Evolutionary conservation across 202 grass and related monocot genomes (phyloP), one percentile per base, ranked within the genome.

Genomic region (Setaria viridis): DNA sequence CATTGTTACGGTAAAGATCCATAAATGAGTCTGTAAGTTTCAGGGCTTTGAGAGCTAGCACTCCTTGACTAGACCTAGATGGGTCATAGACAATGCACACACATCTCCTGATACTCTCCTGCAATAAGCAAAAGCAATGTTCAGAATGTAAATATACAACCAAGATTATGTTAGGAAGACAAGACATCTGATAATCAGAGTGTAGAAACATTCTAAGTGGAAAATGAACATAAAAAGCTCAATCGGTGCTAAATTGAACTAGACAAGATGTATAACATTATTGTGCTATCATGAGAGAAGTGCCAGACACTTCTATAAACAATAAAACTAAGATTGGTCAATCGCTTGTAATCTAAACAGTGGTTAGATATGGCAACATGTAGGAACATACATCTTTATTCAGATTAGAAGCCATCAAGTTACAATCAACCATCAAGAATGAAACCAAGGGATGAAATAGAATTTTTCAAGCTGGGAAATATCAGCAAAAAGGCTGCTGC

Each of bases 11-110:
- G 83, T 99, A 90, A 64, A 99, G 94, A 66, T 99, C 94, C 94
- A 99, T 99, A 88, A 99, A 99, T 79, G 94, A 97, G 87, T 99
- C 97, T 45, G 92, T 90, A 16, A 99, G 94, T 67, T 94, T 99
- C 68, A 99, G 72, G 63, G 97, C 97, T 85, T 99, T 99, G 63
- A 99, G 97, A 90, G 97, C 97, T 88, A 99, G 72, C 55, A 96
- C 93, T 74, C 97, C 97, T 88, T 96, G 97, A 87, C 90, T 94
- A 53, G 93, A 95, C 72, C 87, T 96, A 88, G 97, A 99, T 64
- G 97, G 97, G 35, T 99, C 92, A 85, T 99, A 99, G 82, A 99
- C 87, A 2, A 99, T 99, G 87, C 97, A 99, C 47, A 99, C 93
- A 21, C 97, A 99, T 87, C 97, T 92, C 85, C 92, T 79, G 85